phyloP scores from a whole-genome alignment of 225 moss, liverwort and hornwort species.

The Pleurozium schreberi region DNA sequence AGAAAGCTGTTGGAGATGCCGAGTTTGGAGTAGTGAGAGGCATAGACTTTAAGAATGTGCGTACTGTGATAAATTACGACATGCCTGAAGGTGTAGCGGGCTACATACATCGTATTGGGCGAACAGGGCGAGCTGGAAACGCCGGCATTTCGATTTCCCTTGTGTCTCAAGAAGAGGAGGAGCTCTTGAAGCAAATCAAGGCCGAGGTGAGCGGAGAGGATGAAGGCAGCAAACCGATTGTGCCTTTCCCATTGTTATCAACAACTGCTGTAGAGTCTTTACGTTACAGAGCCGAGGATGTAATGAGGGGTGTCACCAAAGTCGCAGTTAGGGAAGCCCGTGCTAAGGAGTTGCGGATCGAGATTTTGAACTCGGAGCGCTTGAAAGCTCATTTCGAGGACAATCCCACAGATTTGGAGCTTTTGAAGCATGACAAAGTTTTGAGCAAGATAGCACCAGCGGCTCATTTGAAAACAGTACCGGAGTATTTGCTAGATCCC shows the following conservation, averaged over 20 bases:
- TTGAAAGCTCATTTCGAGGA: constrained; percentile 98
- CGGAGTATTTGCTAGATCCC: constrained; percentile 80
- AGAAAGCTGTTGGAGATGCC: constrained; percentile 44
- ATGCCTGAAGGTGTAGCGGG: constrained; percentile 70
- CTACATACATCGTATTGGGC: constrained; percentile 86
- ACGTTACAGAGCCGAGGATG: constrained; percentile 91
- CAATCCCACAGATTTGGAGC: constrained; percentile 83
- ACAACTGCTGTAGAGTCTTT: constrained; percentile 67
- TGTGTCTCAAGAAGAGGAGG: constrained; percentile 59
- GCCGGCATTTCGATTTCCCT: constrained; percentile 79
- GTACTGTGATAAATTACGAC: constrained; percentile 88
- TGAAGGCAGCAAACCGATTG: constrained; percentile 15
- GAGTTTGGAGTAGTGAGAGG: constrained; percentile 97
- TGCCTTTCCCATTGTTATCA: constrained; percentile 63
- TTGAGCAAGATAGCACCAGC: constrained; percentile 76
- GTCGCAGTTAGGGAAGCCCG: constrained; percentile 81
- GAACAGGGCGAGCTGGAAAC: constrained; percentile 92
- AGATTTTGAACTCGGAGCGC: constrained; percentile 87
- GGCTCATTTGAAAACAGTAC: constrained; percentile 72
- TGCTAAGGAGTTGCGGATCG: constrained; percentile 90
- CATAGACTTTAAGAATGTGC: constrained; percentile 91
- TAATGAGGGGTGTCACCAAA: constrained; percentile 73
- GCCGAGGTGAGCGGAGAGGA: constrained; percentile 44
- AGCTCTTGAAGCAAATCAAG: constrained; percentile 44
- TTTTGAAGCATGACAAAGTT: constrained; percentile 89